Conservation (phyloP, 495 filamentous ascomycete species). For the Hypoxylon lienhwacheense region DNA sequence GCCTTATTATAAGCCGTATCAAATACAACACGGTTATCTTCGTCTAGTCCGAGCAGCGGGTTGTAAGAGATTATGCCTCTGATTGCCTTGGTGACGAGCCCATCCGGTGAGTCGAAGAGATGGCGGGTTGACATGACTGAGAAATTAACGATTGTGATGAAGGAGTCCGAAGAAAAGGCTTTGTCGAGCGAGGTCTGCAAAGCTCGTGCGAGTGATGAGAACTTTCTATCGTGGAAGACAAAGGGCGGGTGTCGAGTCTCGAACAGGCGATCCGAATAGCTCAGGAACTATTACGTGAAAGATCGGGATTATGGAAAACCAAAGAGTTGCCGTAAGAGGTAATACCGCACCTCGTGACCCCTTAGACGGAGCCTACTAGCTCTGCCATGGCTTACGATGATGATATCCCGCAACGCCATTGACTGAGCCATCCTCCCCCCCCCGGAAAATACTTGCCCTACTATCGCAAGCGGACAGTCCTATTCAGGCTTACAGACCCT, state of each 20-base stretch:
- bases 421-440: conserved; percentile 4
- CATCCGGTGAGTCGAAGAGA: conserved; percentile 49
- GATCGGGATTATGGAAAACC: conserved; percentile 17
- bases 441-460: conserved; percentile 26
- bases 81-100: conserved; percentile 59
- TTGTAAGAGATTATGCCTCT: conserved; percentile 60
- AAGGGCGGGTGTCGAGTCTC: background rate
- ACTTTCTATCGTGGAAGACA: conserved; percentile 21
- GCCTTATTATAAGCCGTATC: conserved; percentile 53
- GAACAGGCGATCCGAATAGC: conserved; percentile 6
- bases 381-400: conserved; percentile 8
- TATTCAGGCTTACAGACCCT: conserved; percentile 30
- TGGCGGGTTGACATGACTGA: conserved; percentile 50
- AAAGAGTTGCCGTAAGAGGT: conserved; percentile 31
- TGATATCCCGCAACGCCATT: conserved; percentile 20
- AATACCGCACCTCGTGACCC: conserved; percentile 22
- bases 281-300: conserved; percentile 28
- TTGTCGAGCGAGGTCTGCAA: background rate
- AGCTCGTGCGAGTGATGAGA: conserved; percentile 4
- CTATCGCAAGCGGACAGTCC: conserved; percentile 11
- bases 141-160: background rate
- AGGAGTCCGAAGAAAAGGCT: background rate
- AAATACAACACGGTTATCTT: conserved; percentile 59
- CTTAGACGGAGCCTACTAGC: conserved; percentile 6
- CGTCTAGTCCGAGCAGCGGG: conserved; percentile 58